Percentiles rank a stretch among this genome's conserved stretches.
These are phyloP conservation scores for Phialocephala sp. DNA, from an alignment of 2,329 filamentous ascomycete genomes.

Conservation along the genomic window DNA sequence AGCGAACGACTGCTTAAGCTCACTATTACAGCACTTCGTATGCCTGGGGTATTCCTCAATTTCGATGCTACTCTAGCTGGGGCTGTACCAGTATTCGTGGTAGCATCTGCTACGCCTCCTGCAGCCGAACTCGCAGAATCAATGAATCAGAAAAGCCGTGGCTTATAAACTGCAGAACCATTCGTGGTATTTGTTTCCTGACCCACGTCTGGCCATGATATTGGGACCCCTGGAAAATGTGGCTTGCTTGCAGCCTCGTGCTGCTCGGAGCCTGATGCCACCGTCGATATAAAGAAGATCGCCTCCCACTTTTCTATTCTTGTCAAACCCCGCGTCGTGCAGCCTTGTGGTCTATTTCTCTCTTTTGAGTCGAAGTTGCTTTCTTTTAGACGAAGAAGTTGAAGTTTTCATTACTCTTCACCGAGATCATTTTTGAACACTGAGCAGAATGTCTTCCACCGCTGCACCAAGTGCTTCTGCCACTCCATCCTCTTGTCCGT, in stretches of 20 bases:
- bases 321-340: background rate
- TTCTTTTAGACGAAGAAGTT: background rate
- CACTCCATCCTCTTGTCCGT: background rate
- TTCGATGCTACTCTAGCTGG: background rate
- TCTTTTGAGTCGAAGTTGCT: background rate
- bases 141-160: background rate
- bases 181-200: constrained; percentile 1
- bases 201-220: background rate
- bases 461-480: background rate
- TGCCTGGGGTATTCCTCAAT: background rate
- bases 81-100: background rate
- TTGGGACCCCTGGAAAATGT: background rate
- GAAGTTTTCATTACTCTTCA: background rate
- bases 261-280: constrained; percentile 1
- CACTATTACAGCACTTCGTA: too few species aligned
- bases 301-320: background rate
- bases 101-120: background rate
- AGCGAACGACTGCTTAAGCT: too few species aligned
- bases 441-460: constrained; percentile 4
- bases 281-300: background rate
- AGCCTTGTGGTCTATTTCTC: background rate
- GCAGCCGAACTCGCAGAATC: background rate
- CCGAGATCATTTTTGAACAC: background rate
- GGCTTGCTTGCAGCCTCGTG: constrained; percentile 2
- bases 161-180: background rate